Conservation (phyloP, 1,284 basidiomycete genomes). For the Anthracocystis walkeri region DNA sequence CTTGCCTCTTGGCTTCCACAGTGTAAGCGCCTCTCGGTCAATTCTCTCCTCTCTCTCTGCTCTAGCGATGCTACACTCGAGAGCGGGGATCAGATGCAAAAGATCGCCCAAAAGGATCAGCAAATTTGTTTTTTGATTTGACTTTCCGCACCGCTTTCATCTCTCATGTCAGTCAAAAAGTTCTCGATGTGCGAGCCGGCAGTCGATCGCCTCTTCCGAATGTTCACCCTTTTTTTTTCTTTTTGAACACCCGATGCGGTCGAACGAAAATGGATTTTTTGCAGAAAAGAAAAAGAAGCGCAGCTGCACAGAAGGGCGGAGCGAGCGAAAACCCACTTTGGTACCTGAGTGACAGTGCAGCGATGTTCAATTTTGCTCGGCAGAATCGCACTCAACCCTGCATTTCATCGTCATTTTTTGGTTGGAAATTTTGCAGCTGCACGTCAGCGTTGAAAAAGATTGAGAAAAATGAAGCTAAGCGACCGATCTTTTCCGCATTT, state of each 20-base stretch:
- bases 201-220: too few species aligned
- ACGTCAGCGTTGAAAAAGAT: background rate
- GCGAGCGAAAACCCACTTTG: background rate
- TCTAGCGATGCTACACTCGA: too few species aligned
- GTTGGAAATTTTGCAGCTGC: background rate
- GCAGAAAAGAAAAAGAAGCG: too few species aligned
- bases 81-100: too few species aligned
- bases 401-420: constrained; percentile 3
- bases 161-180: too few species aligned
- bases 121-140: too few species aligned
- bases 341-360: constrained; percentile 14
- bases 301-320: background rate
- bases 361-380: background rate
- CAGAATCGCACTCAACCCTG: background rate
- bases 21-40: constrained; percentile 1
- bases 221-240: too few species aligned
- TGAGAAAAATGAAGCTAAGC: background rate
- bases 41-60: background rate
- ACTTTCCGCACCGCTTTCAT: too few species aligned
- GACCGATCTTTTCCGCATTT: constrained; percentile 11
- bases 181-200: too few species aligned
- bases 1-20: background rate
- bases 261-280: background rate
- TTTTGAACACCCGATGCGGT: constrained; percentile 2
- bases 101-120: too few species aligned